Percentiles rank a stretch among this genome's conserved stretches.
phyloP scores from a whole-genome alignment of 2,329 filamentous ascomycete genomes.

The Trichoderma sp. region DNA sequence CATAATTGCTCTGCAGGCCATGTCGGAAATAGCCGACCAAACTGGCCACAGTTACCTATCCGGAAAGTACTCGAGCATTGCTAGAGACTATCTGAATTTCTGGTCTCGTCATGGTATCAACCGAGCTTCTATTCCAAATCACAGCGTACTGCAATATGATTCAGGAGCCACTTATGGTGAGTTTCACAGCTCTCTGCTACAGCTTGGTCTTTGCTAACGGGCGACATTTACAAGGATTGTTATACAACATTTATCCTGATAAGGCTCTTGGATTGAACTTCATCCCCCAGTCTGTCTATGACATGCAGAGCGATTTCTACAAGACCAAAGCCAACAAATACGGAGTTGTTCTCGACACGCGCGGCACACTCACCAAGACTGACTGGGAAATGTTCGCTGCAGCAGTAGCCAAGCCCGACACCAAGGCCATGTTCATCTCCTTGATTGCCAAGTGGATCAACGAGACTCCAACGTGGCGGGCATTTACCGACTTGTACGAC shows the following conservation, averaged over 20 bases:
- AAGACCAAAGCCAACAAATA: constrained; percentile 70
- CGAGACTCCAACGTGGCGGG: constrained; percentile 69
- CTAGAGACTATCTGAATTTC: constrained; percentile 69
- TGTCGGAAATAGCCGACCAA: constrained; percentile 69
- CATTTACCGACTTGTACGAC: constrained; percentile 79
- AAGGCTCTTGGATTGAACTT: constrained; percentile 75
- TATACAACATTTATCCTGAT: constrained; percentile 86
- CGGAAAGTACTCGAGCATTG: constrained; percentile 64
- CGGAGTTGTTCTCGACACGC: constrained; percentile 80
- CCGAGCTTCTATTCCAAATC: constrained; percentile 60
- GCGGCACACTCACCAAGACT: constrained; percentile 80
- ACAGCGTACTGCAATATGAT: constrained; percentile 80
- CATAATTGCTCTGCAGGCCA: constrained; percentile 80
- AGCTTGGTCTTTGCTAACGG: background rate
- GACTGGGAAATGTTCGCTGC: constrained; percentile 89
- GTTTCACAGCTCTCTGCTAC: background rate
- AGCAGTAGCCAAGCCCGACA: constrained; percentile 67
- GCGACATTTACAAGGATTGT: constrained; percentile 35
- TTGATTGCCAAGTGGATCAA: constrained; percentile 75
- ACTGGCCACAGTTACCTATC: constrained; percentile 62
- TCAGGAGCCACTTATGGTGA: constrained; percentile 56
- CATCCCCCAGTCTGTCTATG: constrained; percentile 75
- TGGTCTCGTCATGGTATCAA: constrained; percentile 76
- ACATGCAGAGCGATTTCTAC: constrained; percentile 79
- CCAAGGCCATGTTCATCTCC: constrained; percentile 67